Percentiles rank a stretch among this genome's conserved stretches.
phyloP scores from a whole-genome alignment of 768 basidiomycete genomes.

The Boletus reticulatus region DNA sequence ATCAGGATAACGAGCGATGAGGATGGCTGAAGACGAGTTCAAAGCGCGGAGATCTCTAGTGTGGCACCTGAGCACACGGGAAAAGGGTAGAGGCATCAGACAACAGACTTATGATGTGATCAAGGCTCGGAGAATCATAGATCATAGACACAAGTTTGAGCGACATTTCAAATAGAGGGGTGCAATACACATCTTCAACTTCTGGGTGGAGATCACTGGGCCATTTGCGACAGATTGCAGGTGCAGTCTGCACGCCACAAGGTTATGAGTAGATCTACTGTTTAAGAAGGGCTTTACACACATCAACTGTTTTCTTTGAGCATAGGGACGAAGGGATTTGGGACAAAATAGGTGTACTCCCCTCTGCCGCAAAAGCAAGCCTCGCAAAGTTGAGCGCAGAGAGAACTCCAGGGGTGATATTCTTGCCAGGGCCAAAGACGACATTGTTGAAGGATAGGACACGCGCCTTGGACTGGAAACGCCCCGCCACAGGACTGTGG shows the following conservation, averaged over 20 bases:
- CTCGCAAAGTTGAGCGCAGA: too few species aligned
- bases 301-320: conserved; percentile 19
- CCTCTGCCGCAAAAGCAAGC: too few species aligned
- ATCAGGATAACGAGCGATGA: too few species aligned
- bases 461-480: too few species aligned
- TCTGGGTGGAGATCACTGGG: too few species aligned
- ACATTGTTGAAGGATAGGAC: conserved; percentile 43
- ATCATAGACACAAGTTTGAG: conserved; percentile 36
- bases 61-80: background rate
- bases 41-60: conserved; percentile 22
- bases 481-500: too few species aligned
- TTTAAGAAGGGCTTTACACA: background rate
- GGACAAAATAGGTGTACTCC: too few species aligned
- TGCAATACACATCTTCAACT: conserved; percentile 25
- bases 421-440: conserved; percentile 34
- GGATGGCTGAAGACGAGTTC: conserved; percentile 5
- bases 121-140: conserved; percentile 34
- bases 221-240: conserved; percentile 48
- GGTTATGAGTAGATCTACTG: background rate
- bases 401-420: conserved; percentile 47
- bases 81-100: background rate
- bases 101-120: conserved; percentile 29
- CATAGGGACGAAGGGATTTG: conserved; percentile 9
- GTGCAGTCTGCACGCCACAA: conserved; percentile 42
- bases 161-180: conserved; percentile 48